These are phyloP conservation scores for Penicillium sp. DNA, from an alignment of 2,329 filamentous ascomycete genomes.

Conservation along the genomic window DNA sequence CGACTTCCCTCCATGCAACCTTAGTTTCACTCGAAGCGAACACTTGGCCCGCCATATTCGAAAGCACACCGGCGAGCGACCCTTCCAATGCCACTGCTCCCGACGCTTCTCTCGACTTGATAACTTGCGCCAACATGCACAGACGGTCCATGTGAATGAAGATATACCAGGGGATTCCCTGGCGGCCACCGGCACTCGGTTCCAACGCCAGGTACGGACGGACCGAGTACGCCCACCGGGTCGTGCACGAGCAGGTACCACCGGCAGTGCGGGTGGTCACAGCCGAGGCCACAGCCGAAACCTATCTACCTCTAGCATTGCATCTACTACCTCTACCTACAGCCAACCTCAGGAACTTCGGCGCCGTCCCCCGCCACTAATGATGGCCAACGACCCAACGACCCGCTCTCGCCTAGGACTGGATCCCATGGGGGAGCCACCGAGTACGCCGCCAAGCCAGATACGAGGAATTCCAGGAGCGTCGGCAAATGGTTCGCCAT, in stretches of 20 bases:
- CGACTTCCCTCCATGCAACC: slow-evolving; percentile 86
- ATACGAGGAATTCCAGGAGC: slow-evolving; percentile 65
- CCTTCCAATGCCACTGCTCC: slow-evolving; percentile 94
- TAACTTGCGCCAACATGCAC: slow-evolving; percentile 93
- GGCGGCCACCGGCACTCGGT: slow-evolving; percentile 86
- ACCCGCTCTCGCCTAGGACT: slow-evolving; percentile 63
- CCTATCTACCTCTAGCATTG: slow-evolving; percentile 83
- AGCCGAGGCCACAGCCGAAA: slow-evolving; percentile 79
- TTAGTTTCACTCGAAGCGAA: slow-evolving; percentile 95
- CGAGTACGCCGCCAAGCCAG: slow-evolving; percentile 62
- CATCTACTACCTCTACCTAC: slow-evolving; percentile 70
- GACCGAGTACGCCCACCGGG: slow-evolving; percentile 76
- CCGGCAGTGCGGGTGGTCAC: slow-evolving; percentile 69
- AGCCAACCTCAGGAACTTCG: slow-evolving; percentile 64
- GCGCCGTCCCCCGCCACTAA: slow-evolving; percentile 74
- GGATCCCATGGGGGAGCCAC: slow-evolving; percentile 64
- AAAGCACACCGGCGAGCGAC: slow-evolving; percentile 97
- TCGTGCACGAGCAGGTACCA: slow-evolving; percentile 74
- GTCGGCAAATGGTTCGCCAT: slow-evolving; percentile 74
- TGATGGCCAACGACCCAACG: slow-evolving; percentile 72
- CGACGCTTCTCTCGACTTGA: slow-evolving; percentile 90
- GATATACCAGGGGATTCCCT: slow-evolving; percentile 93
- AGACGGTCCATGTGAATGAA: slow-evolving; percentile 96
- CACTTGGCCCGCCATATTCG: slow-evolving; percentile 93
- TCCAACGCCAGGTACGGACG: slow-evolving; percentile 87